Conservation (phyloP, 2,329 filamentous ascomycete genomes). For the Stemphylium vesicarium region DNA sequence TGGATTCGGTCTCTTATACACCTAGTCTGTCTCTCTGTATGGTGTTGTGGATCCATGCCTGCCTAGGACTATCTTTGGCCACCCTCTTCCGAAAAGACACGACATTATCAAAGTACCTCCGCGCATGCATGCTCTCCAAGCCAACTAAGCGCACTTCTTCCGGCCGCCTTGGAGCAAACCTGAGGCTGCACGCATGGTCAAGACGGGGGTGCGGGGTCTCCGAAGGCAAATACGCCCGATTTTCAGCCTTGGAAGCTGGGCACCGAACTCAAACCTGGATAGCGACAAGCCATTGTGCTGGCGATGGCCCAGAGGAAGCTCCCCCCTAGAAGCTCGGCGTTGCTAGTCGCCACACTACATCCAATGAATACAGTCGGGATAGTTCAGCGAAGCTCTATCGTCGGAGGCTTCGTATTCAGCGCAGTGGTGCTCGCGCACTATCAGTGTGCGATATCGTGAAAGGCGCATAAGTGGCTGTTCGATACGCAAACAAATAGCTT, state of each 20-base stretch:
- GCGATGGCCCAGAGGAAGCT: slow-evolving; percentile 13
- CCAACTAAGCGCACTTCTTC: slow-evolving; percentile 27
- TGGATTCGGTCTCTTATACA: slow-evolving; percentile 30
- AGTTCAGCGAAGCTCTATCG: slow-evolving; percentile 1
- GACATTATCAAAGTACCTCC: slow-evolving; percentile 11
- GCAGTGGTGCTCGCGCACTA: slow-evolving; percentile 3
- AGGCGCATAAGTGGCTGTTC: neutral
- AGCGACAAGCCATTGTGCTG: slow-evolving; percentile 13
- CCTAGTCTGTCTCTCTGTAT: neutral
- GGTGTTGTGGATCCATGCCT: neutral
- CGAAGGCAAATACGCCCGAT: slow-evolving; percentile 15
- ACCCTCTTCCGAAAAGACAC: slow-evolving; percentile 24
- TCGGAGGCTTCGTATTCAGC: slow-evolving; percentile 8
- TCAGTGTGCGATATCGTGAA: neutral
- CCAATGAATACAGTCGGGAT: neutral
- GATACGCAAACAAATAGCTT: neutral
- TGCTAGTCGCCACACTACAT: slow-evolving; percentile 9
- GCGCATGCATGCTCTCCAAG: slow-evolving; percentile 31
- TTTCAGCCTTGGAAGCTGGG: slow-evolving; percentile 7
- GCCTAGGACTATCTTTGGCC: slow-evolving; percentile 5
- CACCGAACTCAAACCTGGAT: neutral
- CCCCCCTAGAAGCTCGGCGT: slow-evolving; percentile 23
- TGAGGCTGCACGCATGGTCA: slow-evolving; percentile 14
- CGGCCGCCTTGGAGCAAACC: slow-evolving; percentile 28
- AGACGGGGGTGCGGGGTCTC: slow-evolving; percentile 16